These are phyloP conservation scores for Pichia sp. DNA, from an alignment of 1,139 yeast species.

Conservation along the genomic window DNA sequence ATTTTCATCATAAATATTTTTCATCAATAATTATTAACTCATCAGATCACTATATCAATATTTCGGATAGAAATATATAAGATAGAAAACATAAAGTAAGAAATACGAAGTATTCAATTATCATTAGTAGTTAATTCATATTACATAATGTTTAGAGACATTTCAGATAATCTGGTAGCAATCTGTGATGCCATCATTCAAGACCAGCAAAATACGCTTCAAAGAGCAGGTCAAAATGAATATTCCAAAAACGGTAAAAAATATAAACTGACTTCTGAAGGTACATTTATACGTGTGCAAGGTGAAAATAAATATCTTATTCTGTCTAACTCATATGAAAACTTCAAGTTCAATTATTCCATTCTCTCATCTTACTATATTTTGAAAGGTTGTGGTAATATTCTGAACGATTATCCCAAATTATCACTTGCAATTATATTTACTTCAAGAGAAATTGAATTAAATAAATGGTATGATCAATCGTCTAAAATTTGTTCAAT, in stretches of 20 bases:
- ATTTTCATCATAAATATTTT: too few relatives aligned
- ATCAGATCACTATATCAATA: too few relatives aligned
- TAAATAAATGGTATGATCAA: slow-evolving; percentile 46
- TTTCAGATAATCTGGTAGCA: slow-evolving; percentile 23
- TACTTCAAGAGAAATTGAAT: slow-evolving; percentile 44
- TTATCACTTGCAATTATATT: slow-evolving; percentile 46
- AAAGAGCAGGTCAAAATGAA: slow-evolving; percentile 23
- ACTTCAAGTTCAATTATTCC: slow-evolving; percentile 33
- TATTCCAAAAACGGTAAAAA: slow-evolving; percentile 47
- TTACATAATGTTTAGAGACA: slow-evolving; percentile 17
- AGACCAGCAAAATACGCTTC: slow-evolving; percentile 22
- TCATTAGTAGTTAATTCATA: neutral
- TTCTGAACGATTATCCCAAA: slow-evolving; percentile 35
- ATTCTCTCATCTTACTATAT: slow-evolving; percentile 41
- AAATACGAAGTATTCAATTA: too few relatives aligned
- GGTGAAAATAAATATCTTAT: slow-evolving; percentile 48
- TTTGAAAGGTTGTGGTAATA: slow-evolving; percentile 33
- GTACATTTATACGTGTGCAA: slow-evolving; percentile 43
- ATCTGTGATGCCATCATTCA: slow-evolving; percentile 26
- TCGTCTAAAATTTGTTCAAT: slow-evolving; percentile 39
- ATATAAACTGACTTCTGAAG: slow-evolving; percentile 42
- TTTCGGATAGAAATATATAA: too few relatives aligned
- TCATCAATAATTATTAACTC: too few relatives aligned
- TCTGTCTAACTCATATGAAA: slow-evolving; percentile 34
- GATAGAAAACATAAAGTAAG: too few relatives aligned